A percentile compares a stretch with the other conserved stretches of the same genome.
phyloP scores from a whole-genome alignment of 2,329 filamentous ascomycete species.

The Xylaria sp. region DNA sequence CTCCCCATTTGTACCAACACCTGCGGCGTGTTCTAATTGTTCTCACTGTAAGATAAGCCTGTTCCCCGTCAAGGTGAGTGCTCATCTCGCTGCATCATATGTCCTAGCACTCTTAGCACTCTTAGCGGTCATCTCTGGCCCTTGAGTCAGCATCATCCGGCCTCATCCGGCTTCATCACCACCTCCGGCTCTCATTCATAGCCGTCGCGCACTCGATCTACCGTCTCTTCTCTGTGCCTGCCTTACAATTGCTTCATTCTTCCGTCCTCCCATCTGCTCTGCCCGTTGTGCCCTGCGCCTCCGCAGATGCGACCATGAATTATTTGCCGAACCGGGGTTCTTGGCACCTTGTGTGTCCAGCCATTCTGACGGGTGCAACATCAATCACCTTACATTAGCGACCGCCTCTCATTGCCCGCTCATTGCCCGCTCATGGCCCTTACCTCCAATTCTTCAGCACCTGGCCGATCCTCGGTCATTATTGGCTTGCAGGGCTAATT shows the following conservation, averaged over 20 bases:
- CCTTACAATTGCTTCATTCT: constrained; percentile 14
- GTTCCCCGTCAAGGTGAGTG: constrained; percentile 16
- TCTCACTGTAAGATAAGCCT: constrained; percentile 9
- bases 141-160: constrained; percentile 10
- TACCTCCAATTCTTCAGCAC: not conserved
- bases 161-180: not conserved
- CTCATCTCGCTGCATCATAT: constrained; percentile 1
- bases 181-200: constrained; percentile 7
- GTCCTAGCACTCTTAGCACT: not conserved
- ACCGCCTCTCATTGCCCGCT: constrained; percentile 2
- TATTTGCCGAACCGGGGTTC: constrained; percentile 23
- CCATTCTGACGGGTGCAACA: constrained; percentile 7
- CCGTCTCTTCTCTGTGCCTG: not conserved
- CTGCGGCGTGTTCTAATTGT: constrained; percentile 4
- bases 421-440: too few relatives aligned
- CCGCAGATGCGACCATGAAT: constrained; percentile 25
- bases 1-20: not conserved
- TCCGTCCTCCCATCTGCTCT: not conserved
- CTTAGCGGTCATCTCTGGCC: not conserved
- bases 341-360: constrained; percentile 21
- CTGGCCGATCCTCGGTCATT: not conserved
- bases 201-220: not conserved
- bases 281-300: constrained; percentile 4
- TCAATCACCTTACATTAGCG: constrained; percentile 1
- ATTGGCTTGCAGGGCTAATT: not conserved